These are phyloP conservation scores for Hydrangea macrophylla DNA, from an alignment of 148 eudicot genomes.

Conservation along the genomic window DNA sequence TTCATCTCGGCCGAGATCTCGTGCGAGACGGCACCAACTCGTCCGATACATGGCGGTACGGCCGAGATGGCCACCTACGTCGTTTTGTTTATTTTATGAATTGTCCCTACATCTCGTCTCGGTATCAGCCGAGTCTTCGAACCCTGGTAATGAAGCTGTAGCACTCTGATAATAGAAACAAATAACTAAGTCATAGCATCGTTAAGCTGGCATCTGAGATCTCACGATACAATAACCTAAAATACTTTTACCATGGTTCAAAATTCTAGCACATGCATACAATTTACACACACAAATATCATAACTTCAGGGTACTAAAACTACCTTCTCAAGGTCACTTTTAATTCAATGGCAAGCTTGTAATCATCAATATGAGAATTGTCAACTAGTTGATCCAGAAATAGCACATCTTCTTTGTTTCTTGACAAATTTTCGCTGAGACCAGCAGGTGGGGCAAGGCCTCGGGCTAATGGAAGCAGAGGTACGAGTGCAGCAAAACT, in stretches of 20 bases:
- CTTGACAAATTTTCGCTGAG: constrained; percentile 60
- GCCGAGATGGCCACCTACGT: no score
- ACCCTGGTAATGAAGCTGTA: no score
- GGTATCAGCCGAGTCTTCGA: no score
- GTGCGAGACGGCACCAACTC: no score
- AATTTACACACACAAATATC: no score
- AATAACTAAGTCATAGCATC: no score
- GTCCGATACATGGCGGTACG: no score
- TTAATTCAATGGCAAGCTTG: constrained; percentile 67
- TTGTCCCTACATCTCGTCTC: no score
- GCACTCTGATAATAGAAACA: no score
- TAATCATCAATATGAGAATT: constrained; percentile 96
- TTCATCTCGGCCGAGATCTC: no score
- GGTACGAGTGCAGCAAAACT: constrained; percentile 99
- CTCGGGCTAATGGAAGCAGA: constrained; percentile 94
- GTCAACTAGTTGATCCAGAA: constrained; percentile 96
- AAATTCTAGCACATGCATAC: constrained; percentile 1
- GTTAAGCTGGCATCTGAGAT: background rate
- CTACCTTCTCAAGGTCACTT: constrained; percentile 77
- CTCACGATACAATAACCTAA: background rate
- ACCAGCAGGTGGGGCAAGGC: constrained; percentile 73
- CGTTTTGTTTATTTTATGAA: no score
- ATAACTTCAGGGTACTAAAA: background rate
- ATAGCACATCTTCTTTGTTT: constrained; percentile 79
- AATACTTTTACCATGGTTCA: background rate